Percentiles rank a stretch among this genome's conserved stretches.
These are phyloP conservation scores for Colletotrichum gigasporum DNA, from an alignment of 2,329 filamentous ascomycete genomes.

Conservation along the genomic window DNA sequence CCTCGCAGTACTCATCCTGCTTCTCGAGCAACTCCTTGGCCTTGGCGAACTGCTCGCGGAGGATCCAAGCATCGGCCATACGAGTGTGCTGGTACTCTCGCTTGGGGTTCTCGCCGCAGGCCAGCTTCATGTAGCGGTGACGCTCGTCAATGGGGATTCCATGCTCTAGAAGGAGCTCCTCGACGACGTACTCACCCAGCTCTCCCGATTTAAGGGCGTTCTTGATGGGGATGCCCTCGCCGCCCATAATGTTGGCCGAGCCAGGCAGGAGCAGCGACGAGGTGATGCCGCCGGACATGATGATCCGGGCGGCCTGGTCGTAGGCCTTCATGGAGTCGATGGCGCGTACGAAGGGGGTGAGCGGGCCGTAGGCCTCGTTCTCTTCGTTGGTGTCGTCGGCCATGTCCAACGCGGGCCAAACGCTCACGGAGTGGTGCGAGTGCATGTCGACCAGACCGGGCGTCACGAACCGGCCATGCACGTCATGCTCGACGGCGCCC, in stretches of 20 bases:
- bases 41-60: conserved; percentile 49
- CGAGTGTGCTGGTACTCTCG: conserved; percentile 46
- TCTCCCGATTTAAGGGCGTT: conserved; percentile 46
- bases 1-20: conserved; percentile 44
- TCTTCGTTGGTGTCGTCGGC: conserved; percentile 49
- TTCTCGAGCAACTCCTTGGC: conserved; percentile 45
- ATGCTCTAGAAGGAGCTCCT: conserved; percentile 52
- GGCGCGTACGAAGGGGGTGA: conserved; percentile 49
- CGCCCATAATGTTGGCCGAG: conserved; percentile 55
- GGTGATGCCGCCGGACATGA: conserved; percentile 55
- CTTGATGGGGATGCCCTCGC: conserved; percentile 53
- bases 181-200: conserved; percentile 48
- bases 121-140: conserved; percentile 54
- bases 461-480: conserved; percentile 50
- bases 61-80: conserved; percentile 50
- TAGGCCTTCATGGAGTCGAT: conserved; percentile 52
- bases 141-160: conserved; percentile 43
- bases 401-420: conserved; percentile 44
- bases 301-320: conserved; percentile 46
- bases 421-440: conserved; percentile 48
- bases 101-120: conserved; percentile 56
- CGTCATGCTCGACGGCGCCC: conserved; percentile 37
- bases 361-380: conserved; percentile 40
- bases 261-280: conserved; percentile 56
- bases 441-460: conserved; percentile 57